Percentiles rank a stretch among this genome's conserved stretches.
These are phyloP conservation scores for Vitis amurensis DNA, from an alignment of 164 flowering plant species.

Conservation along the genomic window DNA sequence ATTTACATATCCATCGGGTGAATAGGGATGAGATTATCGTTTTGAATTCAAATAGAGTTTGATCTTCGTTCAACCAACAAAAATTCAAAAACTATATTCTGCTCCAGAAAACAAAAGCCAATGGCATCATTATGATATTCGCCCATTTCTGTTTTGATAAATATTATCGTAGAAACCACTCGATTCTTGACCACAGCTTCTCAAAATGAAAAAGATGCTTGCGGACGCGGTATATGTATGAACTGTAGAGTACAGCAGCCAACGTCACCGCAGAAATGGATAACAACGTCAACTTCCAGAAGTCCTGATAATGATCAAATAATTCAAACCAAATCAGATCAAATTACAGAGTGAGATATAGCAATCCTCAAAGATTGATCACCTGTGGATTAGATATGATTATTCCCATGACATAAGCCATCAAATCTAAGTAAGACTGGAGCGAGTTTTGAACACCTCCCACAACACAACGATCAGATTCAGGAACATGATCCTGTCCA, in stretches of 20 bases:
- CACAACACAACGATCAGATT: constrained; percentile 65
- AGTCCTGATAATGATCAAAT: constrained; percentile 11
- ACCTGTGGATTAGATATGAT: constrained; percentile 71
- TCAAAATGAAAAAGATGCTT: constrained; percentile 55
- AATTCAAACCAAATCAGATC: too few species aligned
- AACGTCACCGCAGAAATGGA: constrained; percentile 32
- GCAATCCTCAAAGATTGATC: background rate
- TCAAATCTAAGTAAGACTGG: constrained; percentile 54
- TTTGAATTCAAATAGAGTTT: too few species aligned
- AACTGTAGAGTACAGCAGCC: constrained; percentile 34
- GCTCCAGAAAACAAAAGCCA: too few species aligned
- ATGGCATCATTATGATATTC: too few species aligned
- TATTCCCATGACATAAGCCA: constrained; percentile 61
- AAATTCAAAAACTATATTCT: too few species aligned
- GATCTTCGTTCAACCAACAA: too few species aligned
- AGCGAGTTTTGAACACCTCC: constrained; percentile 78
- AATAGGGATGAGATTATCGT: too few species aligned
- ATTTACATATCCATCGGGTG: too few species aligned
- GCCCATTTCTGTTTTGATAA: too few species aligned
- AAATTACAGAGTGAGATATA: background rate
- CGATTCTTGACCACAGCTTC: constrained; percentile 19
- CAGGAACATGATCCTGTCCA: constrained; percentile 62
- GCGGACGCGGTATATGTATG: constrained; percentile 39
- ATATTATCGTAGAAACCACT: too few species aligned
- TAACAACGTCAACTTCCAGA: constrained; percentile 38